These are phyloP conservation scores for Penicillium paradoxum DNA, from an alignment of 495 filamentous ascomycete genomes.

Conservation along the genomic window DNA sequence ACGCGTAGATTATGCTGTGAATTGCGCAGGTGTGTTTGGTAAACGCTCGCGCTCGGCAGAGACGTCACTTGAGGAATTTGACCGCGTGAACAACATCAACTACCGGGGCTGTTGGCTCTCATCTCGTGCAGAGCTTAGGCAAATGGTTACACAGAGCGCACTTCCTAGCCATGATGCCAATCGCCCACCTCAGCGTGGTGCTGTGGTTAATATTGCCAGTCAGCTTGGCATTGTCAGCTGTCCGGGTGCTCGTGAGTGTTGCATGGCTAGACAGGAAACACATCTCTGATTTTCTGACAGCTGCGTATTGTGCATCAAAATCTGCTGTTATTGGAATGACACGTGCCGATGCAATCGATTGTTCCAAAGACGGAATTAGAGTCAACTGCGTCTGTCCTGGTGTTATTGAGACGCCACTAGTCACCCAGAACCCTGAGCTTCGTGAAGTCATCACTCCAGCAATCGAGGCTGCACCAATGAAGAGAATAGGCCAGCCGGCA, in stretches of 20 bases:
- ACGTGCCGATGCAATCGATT: conserved; percentile 48
- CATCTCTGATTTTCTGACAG: conserved; percentile 16
- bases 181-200: conserved; percentile 32
- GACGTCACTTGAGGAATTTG: conserved; percentile 35
- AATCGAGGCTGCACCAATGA: conserved; percentile 47
- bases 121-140: conserved; percentile 41
- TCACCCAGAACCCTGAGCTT: conserved; percentile 32
- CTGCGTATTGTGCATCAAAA: conserved; percentile 46
- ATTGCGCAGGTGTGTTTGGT: conserved; percentile 46
- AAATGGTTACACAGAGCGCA: conserved; percentile 47
- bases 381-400: conserved; percentile 54
- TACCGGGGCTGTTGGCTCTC: conserved; percentile 49
- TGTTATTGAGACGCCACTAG: conserved; percentile 47
- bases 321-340: conserved; percentile 45
- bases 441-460: conserved; percentile 30
- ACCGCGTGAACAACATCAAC: conserved; percentile 48
- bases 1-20: conserved; percentile 50
- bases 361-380: conserved; percentile 43
- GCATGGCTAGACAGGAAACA: background rate
- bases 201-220: conserved; percentile 51
- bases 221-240: conserved; percentile 50
- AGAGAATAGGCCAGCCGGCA: conserved; percentile 43
- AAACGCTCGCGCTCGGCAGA: conserved; percentile 33
- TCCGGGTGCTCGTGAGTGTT: conserved; percentile 41
- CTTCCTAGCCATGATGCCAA: conserved; percentile 37